Conservation (phyloP, 2,329 filamentous ascomycete species). For the Pseudofabraea citricarpa region DNA sequence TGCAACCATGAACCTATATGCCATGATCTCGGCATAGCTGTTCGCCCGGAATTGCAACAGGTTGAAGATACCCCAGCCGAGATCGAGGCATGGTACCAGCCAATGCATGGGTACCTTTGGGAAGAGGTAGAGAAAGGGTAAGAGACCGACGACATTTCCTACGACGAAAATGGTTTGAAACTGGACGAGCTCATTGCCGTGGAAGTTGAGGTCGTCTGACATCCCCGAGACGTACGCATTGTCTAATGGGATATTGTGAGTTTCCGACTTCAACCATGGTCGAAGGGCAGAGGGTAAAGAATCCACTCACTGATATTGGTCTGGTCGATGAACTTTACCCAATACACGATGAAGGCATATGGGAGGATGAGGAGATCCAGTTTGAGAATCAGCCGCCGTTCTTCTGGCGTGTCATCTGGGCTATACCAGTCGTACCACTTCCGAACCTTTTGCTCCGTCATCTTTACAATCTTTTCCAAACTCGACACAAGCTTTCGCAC, state of each 20-base stretch:
- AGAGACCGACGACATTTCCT: slow-evolving; percentile 14
- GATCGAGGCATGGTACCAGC: slow-evolving; percentile 15
- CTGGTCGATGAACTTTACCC: slow-evolving; percentile 30
- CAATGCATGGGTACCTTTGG: slow-evolving; percentile 16
- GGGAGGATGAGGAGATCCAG: slow-evolving; percentile 50
- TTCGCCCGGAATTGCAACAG: slow-evolving; percentile 27
- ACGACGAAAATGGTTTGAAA: slow-evolving; percentile 17
- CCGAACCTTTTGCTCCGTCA: no score
- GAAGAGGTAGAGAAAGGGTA: slow-evolving; percentile 19
- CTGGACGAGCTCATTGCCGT: slow-evolving; percentile 42
- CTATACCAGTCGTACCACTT: slow-evolving; percentile 37
- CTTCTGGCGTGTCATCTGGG: slow-evolving; percentile 41
- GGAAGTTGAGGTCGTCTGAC: slow-evolving; percentile 37
- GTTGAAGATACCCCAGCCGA: slow-evolving; percentile 18
- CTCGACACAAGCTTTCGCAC: no score
- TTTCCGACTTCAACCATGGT: no score
- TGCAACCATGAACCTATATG: slow-evolving; percentile 48
- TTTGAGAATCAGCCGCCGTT: slow-evolving; percentile 47
- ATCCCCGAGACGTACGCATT: slow-evolving; percentile 23
- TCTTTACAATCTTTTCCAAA: no score
- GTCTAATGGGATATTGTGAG: slow-evolving; percentile 21
- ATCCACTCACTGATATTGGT: slow-evolving; percentile 13
- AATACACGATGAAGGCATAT: slow-evolving; percentile 49
- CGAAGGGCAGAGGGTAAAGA: neutral
- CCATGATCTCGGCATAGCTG: slow-evolving; percentile 42